These are phyloP conservation scores for Zygoascus biomembranicola DNA, from an alignment of 805 yeast species.

Conservation along the genomic window DNA sequence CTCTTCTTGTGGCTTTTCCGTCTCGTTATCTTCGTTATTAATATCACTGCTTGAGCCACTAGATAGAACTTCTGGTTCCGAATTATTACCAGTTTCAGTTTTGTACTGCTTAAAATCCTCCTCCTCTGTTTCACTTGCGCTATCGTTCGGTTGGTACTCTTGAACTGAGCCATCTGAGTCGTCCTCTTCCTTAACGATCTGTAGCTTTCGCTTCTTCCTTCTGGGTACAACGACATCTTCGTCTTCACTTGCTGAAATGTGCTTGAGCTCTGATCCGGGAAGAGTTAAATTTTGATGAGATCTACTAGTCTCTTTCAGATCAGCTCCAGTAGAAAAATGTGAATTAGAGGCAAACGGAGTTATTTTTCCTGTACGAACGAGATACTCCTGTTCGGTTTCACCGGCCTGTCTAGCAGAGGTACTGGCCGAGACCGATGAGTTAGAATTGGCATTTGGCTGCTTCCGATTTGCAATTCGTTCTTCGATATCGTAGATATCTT, in stretches of 20 bases:
- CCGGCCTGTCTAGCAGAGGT: conserved; percentile 40
- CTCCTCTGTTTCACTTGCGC: conserved; percentile 19
- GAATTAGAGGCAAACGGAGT: conserved; percentile 79
- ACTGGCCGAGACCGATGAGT: conserved; percentile 4
- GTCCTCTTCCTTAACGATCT: background rate
- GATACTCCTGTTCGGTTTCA: conserved; percentile 73
- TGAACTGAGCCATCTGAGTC: conserved; percentile 1
- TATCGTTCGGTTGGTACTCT: conserved; percentile 10
- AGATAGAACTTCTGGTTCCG: conserved; percentile 25
- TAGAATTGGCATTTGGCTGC: conserved; percentile 9
- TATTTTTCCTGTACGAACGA: conserved; percentile 82
- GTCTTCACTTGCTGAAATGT: conserved; percentile 8
- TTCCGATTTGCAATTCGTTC: conserved; percentile 35
- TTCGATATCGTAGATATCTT: conserved; percentile 57
- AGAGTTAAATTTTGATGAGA: conserved; percentile 40
- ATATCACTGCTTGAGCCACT: background rate
- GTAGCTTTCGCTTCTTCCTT: background rate
- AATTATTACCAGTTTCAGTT: conserved; percentile 15
- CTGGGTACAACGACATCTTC: conserved; percentile 5
- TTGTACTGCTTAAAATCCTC: conserved; percentile 9
- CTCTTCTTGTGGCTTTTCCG: background rate
- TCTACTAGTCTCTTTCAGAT: conserved; percentile 5
- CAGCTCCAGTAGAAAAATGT: conserved; percentile 7
- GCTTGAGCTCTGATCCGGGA: conserved; percentile 39
- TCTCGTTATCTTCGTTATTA: conserved; percentile 1